phyloP scores from a whole-genome alignment of 2,329 filamentous ascomycete species.

The Phaeosphaeria sp. region DNA sequence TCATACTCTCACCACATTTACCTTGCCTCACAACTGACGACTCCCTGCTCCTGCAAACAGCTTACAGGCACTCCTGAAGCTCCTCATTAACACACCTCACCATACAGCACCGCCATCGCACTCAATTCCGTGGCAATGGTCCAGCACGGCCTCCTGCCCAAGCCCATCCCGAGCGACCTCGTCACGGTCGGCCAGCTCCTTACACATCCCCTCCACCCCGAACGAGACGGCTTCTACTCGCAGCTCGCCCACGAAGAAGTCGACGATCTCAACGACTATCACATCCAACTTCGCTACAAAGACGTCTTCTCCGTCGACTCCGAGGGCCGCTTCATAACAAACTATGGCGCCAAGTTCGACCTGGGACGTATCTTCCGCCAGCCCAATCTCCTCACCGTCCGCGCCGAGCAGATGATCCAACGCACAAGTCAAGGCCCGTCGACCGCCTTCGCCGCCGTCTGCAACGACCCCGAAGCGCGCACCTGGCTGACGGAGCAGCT shows the following conservation, averaged over 20 bases:
- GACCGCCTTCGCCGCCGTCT: slow-evolving; percentile 41
- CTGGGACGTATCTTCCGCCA: slow-evolving; percentile 46
- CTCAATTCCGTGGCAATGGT: slow-evolving; percentile 30
- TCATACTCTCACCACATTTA: slow-evolving; percentile 11
- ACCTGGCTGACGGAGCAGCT: slow-evolving; percentile 40
- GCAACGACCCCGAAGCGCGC: slow-evolving; percentile 41
- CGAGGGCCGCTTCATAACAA: slow-evolving; percentile 47
- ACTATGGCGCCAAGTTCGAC: slow-evolving; percentile 49
- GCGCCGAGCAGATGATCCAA: slow-evolving; percentile 49
- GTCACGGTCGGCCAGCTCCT: slow-evolving; percentile 47
- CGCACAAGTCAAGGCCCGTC: slow-evolving; percentile 36
- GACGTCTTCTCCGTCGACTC: slow-evolving; percentile 46
- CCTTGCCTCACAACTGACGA: not conserved
- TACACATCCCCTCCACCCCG: slow-evolving; percentile 46
- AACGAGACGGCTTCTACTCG: slow-evolving; percentile 46
- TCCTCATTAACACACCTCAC: not conserved
- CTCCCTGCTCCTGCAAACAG: slow-evolving; percentile 3
- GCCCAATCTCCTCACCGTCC: slow-evolving; percentile 45
- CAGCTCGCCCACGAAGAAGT: slow-evolving; percentile 39
- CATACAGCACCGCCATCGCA: not conserved
- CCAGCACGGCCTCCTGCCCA: slow-evolving; percentile 45
- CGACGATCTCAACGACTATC: slow-evolving; percentile 49
- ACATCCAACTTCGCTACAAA: slow-evolving; percentile 49
- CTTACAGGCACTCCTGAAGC: not conserved
- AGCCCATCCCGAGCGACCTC: slow-evolving; percentile 43